Evolutionary conservation across 78 protist species (phyloP).

Genomic region (Goniomonas avonlea): DNA sequence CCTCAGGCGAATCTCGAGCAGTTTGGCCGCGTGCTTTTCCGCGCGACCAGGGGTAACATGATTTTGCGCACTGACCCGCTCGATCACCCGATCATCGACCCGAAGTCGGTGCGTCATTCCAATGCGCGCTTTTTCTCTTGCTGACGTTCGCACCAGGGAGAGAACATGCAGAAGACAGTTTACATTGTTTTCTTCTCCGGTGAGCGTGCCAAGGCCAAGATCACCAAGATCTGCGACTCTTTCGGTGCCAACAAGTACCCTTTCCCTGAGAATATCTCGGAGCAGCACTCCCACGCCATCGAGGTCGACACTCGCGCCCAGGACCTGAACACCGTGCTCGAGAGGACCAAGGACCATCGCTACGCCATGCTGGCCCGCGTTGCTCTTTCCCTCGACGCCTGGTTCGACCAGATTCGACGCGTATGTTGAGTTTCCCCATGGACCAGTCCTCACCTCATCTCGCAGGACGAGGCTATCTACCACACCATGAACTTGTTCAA

Average conservation of each 20-base stretch:
- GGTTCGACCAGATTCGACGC: too few relatives aligned
- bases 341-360: slow-evolving; percentile 11
- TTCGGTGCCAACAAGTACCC: slow-evolving; percentile 71
- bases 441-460: too few relatives aligned
- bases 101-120: slow-evolving; percentile 13
- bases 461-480: slow-evolving; percentile 74
- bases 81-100: slow-evolving; percentile 48
- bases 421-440: too few relatives aligned
- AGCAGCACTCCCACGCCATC: not conserved
- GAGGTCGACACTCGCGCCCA: not conserved
- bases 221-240: slow-evolving; percentile 67
- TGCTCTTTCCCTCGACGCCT: not conserved
- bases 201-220: slow-evolving; percentile 52
- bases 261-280: slow-evolving; percentile 60
- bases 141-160: slow-evolving; percentile 11
- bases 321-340: slow-evolving; percentile 3
- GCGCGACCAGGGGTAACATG: slow-evolving; percentile 78
- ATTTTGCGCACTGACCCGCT: slow-evolving; percentile 51
- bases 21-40: not conserved
- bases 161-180: slow-evolving; percentile 47
- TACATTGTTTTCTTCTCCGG: slow-evolving; percentile 79
- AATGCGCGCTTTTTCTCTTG: not conserved
- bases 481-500: slow-evolving; percentile 82
- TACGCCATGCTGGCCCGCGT: not conserved
- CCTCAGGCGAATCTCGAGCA: slow-evolving; percentile 3